Evolutionary conservation across 805 yeast genomes (phyloP).

Genomic region (Candida insectorum): DNA sequence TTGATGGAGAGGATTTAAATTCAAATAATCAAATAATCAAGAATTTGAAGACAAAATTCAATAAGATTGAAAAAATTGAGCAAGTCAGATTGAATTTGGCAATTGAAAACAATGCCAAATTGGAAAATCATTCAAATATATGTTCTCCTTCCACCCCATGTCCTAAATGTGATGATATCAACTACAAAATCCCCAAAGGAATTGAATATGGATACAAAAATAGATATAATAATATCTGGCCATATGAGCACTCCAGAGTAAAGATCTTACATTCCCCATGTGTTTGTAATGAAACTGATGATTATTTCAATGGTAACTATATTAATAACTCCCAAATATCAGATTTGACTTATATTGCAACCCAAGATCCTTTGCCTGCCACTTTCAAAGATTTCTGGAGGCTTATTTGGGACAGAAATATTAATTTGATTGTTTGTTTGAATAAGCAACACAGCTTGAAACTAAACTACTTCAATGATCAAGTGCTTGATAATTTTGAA

Average conservation of each 20-base stretch:
- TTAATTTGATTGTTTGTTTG: constrained; percentile 34
- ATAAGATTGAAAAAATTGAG: constrained; percentile 36
- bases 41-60: constrained; percentile 27
- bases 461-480: constrained; percentile 18
- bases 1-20: background rate
- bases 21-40: constrained; percentile 20
- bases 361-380: constrained; percentile 41
- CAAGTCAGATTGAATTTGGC: constrained; percentile 34
- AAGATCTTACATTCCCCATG: constrained; percentile 22
- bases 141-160: constrained; percentile 42
- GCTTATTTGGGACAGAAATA: constrained; percentile 30
- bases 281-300: constrained; percentile 19
- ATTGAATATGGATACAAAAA: constrained; percentile 44
- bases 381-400: constrained; percentile 46
- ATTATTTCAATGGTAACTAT: constrained; percentile 46
- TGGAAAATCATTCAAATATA: constrained; percentile 14
- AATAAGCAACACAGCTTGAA: constrained; percentile 16
- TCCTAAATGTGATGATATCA: constrained; percentile 38
- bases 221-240: constrained; percentile 46
- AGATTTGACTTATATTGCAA: constrained; percentile 36
- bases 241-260: constrained; percentile 47
- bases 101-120: constrained; percentile 12
- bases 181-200: constrained; percentile 40
- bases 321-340: constrained; percentile 26
- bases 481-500: constrained; percentile 12